Percentiles rank a stretch among this genome's conserved stretches.
Evolutionary conservation across 2,329 filamentous ascomycete genomes (phyloP).

Genomic region (Paradendryphiella salina): DNA sequence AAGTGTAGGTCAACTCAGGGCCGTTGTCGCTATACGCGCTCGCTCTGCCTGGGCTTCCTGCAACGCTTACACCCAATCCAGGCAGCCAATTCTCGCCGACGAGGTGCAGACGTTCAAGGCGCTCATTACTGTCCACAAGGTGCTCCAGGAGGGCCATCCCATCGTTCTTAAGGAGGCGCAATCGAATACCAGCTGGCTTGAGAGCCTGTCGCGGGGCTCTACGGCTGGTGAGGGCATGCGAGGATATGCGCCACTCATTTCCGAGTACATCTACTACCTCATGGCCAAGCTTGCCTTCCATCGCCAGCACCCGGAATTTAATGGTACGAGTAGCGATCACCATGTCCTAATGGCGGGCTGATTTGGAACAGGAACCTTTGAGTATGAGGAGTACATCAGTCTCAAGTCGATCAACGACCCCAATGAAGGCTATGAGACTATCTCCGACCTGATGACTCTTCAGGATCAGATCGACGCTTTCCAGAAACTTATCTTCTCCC

Average conservation of each 20-base stretch:
- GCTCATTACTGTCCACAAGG: conserved; percentile 95
- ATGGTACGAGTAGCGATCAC: conserved; percentile 59
- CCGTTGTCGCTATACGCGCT: background rate
- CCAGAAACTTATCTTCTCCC: conserved; percentile 97
- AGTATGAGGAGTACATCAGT: conserved; percentile 98
- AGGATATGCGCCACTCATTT: conserved; percentile 86
- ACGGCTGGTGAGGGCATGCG: conserved; percentile 76
- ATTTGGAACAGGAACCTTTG: conserved; percentile 68
- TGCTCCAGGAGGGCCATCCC: conserved; percentile 94
- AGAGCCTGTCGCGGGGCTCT: conserved; percentile 84
- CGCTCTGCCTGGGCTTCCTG: background rate
- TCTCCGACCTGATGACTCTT: conserved; percentile 91
- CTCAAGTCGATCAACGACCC: conserved; percentile 98
- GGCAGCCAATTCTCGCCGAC: conserved; percentile 96
- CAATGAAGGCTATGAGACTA: conserved; percentile 95
- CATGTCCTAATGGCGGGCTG: conserved; percentile 13
- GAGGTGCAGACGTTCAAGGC: conserved; percentile 99
- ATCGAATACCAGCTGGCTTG: conserved; percentile 85
- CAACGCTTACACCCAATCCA: conserved; percentile 46
- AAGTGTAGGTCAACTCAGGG: conserved; percentile 68
- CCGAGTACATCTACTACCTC: conserved; percentile 95
- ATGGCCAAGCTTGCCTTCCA: conserved; percentile 96
- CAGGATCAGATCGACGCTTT: conserved; percentile 99
- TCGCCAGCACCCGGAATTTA: conserved; percentile 95
- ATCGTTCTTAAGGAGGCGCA: conserved; percentile 85